phyloP scores from a whole-genome alignment of 2,329 filamentous ascomycete species.

The Diaporthe citriasiana region DNA sequence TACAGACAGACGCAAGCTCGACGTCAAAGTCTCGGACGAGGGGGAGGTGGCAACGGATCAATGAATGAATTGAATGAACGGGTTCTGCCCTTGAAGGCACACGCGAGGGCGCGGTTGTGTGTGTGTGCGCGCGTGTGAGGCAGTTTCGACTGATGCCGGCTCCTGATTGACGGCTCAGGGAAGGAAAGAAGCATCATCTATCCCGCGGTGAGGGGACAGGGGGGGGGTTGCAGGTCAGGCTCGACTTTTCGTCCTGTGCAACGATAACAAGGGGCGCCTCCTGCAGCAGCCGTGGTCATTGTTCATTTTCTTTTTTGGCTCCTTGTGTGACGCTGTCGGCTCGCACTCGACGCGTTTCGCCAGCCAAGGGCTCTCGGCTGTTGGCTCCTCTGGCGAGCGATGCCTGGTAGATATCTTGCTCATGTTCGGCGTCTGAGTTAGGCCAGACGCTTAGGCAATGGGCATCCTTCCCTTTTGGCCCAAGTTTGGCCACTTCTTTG shows the following conservation, averaged over 20 bases:
- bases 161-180: constrained; percentile 26
- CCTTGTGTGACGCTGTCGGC: constrained; percentile 14
- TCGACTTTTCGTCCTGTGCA: constrained; percentile 29
- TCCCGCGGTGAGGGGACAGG: constrained; percentile 22
- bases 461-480: not conserved
- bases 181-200: constrained; percentile 15
- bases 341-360: constrained; percentile 17
- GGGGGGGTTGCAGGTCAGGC: constrained; percentile 4
- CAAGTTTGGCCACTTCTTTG: not conserved
- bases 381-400: not conserved
- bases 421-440: not conserved
- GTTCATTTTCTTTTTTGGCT: constrained; percentile 3
- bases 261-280: constrained; percentile 19
- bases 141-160: constrained; percentile 25
- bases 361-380: not conserved
- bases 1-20: constrained; percentile 16
- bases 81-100: not conserved
- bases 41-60: constrained; percentile 18
- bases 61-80: not conserved
- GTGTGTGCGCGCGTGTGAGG: not conserved
- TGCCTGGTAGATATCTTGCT: not conserved
- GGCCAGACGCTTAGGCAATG: not conserved
- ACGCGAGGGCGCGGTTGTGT: not conserved
- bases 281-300: constrained; percentile 4
- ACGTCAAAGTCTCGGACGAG: constrained; percentile 14